A percentile compares a stretch with the other conserved stretches of the same genome.
phyloP scores from a whole-genome alignment of 73 alveolate genomes.

The Urostyla sp. region DNA sequence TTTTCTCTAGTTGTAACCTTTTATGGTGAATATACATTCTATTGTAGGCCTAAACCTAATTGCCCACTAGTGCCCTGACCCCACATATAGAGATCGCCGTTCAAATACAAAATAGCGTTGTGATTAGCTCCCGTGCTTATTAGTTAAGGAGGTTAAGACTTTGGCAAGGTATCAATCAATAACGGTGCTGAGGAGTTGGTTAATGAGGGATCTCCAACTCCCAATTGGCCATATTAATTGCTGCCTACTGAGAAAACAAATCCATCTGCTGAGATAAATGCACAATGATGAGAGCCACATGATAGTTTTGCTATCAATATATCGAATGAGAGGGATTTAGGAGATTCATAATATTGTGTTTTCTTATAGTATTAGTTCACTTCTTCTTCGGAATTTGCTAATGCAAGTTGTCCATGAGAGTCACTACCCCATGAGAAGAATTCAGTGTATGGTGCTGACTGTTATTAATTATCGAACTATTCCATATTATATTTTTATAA shows the following conservation, averaged over 20 bases:
- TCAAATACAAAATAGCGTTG: slow-evolving; percentile 4
- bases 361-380: neutral
- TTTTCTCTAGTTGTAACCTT: neutral
- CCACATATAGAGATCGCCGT: slow-evolving; percentile 48
- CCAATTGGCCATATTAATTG: slow-evolving; percentile 32
- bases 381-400: slow-evolving; percentile 45
- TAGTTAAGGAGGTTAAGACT: neutral
- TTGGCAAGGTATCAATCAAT: slow-evolving; percentile 29
- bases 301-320: slow-evolving; percentile 29
- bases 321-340: slow-evolving; percentile 48
- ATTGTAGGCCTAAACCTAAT: neutral
- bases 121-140: slow-evolving; percentile 45
- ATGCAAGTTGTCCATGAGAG: slow-evolving; percentile 23
- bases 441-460: slow-evolving; percentile 48
- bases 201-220: slow-evolving; percentile 37
- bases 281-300: slow-evolving; percentile 52
- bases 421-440: slow-evolving; percentile 57
- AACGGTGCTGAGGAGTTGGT: slow-evolving; percentile 38
- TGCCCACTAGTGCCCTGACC: slow-evolving; percentile 39
- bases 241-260: slow-evolving; percentile 47
- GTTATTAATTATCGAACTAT: too few relatives aligned
- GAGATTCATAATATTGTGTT: slow-evolving; percentile 1
- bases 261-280: slow-evolving; percentile 42
- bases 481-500: too few relatives aligned
- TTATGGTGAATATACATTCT: slow-evolving; percentile 36